Evolutionary conservation across 1,139 yeast genomes (phyloP).

Genomic region (Geotrichum candidum): DNA sequence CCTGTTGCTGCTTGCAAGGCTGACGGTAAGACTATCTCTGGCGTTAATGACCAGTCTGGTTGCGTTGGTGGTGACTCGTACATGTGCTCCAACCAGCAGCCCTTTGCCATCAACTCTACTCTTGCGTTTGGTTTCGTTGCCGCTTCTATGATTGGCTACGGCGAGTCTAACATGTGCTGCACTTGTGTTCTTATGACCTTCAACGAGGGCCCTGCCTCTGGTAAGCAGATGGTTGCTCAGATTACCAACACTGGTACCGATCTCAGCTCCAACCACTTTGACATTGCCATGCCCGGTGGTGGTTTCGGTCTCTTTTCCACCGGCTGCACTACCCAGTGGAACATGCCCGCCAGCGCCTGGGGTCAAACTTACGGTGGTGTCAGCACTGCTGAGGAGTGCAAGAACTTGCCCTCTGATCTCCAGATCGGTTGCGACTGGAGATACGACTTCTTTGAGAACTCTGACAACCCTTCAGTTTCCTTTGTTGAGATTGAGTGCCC

Average conservation of each 20-base stretch:
- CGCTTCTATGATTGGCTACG: conserved; percentile 18
- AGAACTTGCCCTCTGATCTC: conserved; percentile 15
- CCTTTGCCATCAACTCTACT: conserved; percentile 17
- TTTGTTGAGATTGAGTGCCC: conserved; percentile 21
- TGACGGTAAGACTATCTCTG: conserved; percentile 17
- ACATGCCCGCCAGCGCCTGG: conserved; percentile 14
- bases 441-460: conserved; percentile 18
- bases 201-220: conserved; percentile 12
- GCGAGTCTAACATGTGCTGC: conserved; percentile 17
- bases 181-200: conserved; percentile 19
- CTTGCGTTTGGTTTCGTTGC: conserved; percentile 22
- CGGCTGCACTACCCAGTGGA: conserved; percentile 20
- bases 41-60: conserved; percentile 12
- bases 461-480: conserved; percentile 19
- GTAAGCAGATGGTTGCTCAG: conserved; percentile 20
- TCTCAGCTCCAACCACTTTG: conserved; percentile 18
- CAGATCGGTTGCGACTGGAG: conserved; percentile 21
- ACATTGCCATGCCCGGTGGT: conserved; percentile 21
- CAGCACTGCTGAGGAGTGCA: conserved; percentile 13
- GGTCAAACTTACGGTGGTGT: conserved; percentile 21
- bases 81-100: conserved; percentile 21
- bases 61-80: conserved; percentile 20
- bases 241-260: conserved; percentile 22
- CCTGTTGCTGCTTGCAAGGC: conserved; percentile 20
- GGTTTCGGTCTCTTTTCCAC: conserved; percentile 18